phyloP scores from a whole-genome alignment of 75 land plant genomes.

The Larix kaempferi region DNA sequence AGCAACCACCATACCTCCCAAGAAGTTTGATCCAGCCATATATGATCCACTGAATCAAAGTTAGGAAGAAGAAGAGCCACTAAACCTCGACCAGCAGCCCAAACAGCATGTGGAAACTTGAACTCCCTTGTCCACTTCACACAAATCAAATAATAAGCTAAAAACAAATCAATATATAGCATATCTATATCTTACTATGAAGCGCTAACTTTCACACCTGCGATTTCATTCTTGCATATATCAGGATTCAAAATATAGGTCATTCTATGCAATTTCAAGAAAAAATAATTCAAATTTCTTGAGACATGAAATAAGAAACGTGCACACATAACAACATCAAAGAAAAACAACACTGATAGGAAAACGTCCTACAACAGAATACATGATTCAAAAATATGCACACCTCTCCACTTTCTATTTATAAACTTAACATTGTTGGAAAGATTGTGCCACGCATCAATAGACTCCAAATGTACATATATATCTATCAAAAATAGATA shows the following conservation, averaged over 20 bases:
- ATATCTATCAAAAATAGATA: too few relatives aligned
- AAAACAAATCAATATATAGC: background rate
- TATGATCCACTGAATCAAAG: slow-evolving; percentile 71
- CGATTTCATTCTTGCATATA: too few relatives aligned
- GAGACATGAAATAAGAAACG: background rate
- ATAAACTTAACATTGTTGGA: too few relatives aligned
- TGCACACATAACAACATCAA: background rate
- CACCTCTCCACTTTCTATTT: too few relatives aligned
- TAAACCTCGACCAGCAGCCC: slow-evolving; percentile 98
- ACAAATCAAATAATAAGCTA: background rate
- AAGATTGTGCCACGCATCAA: too few relatives aligned
- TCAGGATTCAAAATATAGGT: background rate
- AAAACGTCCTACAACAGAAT: too few relatives aligned
- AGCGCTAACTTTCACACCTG: background rate
- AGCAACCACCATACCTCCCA: slow-evolving; percentile 65
- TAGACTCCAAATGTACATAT: too few relatives aligned
- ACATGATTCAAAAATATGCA: too few relatives aligned
- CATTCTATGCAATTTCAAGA: background rate
- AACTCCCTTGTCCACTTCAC: slow-evolving; percentile 82
- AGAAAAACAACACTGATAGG: too few relatives aligned
- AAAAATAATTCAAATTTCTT: background rate
- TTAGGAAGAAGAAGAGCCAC: slow-evolving; percentile 83
- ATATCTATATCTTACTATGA: background rate
- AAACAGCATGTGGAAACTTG: slow-evolving; percentile 96
- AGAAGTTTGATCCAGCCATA: slow-evolving; percentile 87